Conservation (phyloP, 495 filamentous ascomycete genomes). For the Thozetella sp. region DNA sequence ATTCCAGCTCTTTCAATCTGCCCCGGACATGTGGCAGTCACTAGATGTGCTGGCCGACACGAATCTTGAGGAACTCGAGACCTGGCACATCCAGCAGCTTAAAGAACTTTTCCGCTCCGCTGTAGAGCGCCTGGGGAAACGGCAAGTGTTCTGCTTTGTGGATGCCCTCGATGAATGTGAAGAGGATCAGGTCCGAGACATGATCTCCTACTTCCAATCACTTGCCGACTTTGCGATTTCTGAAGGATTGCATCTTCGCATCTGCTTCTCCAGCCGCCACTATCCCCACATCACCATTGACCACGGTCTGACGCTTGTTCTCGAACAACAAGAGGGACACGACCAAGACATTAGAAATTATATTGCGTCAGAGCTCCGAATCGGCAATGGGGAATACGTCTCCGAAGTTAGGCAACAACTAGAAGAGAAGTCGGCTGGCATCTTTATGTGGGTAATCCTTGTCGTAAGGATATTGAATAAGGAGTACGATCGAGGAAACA, state of each 20-base stretch:
- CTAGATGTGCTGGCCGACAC: too few relatives aligned
- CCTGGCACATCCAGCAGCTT: too few relatives aligned
- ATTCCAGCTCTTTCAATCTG: too few relatives aligned
- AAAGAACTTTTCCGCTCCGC: too few relatives aligned
- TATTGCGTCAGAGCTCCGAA: not conserved
- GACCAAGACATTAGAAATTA: not conserved
- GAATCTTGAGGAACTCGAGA: too few relatives aligned
- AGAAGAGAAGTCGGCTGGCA: not conserved
- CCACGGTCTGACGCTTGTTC: constrained; percentile 17
- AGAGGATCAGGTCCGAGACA: constrained; percentile 15
- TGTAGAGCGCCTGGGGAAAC: too few relatives aligned
- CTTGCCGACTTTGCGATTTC: constrained; percentile 5
- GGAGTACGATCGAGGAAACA: not conserved
- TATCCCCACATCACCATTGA: constrained; percentile 24
- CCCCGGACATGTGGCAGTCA: too few relatives aligned
- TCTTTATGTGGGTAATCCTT: not conserved
- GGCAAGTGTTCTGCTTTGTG: constrained; percentile 29
- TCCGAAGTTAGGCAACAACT: not conserved
- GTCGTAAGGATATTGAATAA: not conserved
- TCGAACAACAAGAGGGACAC: not conserved
- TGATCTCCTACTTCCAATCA: constrained; percentile 19
- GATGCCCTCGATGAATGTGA: constrained; percentile 46
- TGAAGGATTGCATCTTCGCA: constrained; percentile 13
- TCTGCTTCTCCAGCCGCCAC: constrained; percentile 38
- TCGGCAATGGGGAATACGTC: not conserved